Evolutionary conservation across 2,329 filamentous ascomycete genomes (phyloP).

Genomic region (Aspergillus transmontanensis): DNA sequence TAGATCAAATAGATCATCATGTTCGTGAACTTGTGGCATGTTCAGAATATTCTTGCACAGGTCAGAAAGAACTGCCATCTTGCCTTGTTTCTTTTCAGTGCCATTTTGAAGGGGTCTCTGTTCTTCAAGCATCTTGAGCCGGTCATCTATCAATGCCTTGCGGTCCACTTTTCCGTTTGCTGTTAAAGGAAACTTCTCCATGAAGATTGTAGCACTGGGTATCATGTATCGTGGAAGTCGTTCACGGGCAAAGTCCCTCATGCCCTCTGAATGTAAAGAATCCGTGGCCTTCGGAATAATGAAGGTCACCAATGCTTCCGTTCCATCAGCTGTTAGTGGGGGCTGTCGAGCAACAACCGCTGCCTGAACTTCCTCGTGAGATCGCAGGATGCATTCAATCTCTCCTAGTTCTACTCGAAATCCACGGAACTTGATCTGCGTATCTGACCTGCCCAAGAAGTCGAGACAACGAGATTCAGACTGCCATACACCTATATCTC

Average conservation of each 20-base stretch:
- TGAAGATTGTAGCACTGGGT: slow-evolving; percentile 63
- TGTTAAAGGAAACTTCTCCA: slow-evolving; percentile 68
- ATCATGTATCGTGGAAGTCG: slow-evolving; percentile 72
- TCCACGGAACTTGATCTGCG: slow-evolving; percentile 85
- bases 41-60: slow-evolving; percentile 4
- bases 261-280: slow-evolving; percentile 46
- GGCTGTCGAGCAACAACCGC: slow-evolving; percentile 4
- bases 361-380: background rate
- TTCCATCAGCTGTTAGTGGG: background rate
- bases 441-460: slow-evolving; percentile 72
- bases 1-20: slow-evolving; percentile 9
- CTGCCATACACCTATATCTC: slow-evolving; percentile 63
- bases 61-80: background rate
- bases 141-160: slow-evolving; percentile 17
- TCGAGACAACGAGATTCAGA: slow-evolving; percentile 79
- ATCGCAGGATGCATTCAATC: slow-evolving; percentile 71
- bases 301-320: slow-evolving; percentile 4
- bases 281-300: background rate
- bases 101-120: background rate
- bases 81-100: background rate
- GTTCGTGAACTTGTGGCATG: background rate
- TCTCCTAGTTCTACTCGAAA: slow-evolving; percentile 88
- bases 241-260: slow-evolving; percentile 65
- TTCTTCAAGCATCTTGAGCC: background rate
- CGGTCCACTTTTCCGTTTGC: slow-evolving; percentile 67